Base-by-base conservation (phyloP, 345 rosid genomes). In the Salix viminalis region DNA sequence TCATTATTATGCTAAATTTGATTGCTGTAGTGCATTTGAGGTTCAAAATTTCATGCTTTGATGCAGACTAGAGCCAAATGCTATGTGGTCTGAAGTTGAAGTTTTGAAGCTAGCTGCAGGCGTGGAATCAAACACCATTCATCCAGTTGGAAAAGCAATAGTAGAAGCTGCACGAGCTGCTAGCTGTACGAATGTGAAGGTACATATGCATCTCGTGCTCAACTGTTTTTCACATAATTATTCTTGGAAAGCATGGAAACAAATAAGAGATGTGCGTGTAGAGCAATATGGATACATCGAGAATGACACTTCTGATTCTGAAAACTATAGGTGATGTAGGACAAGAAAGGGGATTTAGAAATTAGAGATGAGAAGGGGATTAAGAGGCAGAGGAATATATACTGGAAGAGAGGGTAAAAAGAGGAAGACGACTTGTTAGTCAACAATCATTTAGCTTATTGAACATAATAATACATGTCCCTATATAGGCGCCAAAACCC, bases 91-190 rank as follows among this genome's bases (percentile, higher is more conserved):
- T 60, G 93, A 91, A 82, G 84, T 60, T 82, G 97, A 95, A 85
- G 84, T 91, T 76, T 88, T 95, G 76, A 87, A 77, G 82, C 80
- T 95, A 80, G 99, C 99, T 75, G 96, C 99, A 79, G 91, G 87
- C 79, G 97, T 95, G 74, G 99, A 95, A 86, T 89, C 90, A 79
- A 91, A 93, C 83, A 95, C 97, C 19, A 68, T 91, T 78, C 99
- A 95, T 82, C 99, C 99, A 64, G 89, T 95, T 74, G 99, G 97
- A 64, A 95, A 93, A 88, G 99, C 97, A 23, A 93, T 95, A 52
- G 87, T 90, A 65, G 89, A 90, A 84, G 97, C 99, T 81, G 97
- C 97, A 46, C 85, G 69, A 75, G 79, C 87, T 87, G 84, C 28
- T 24, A 82, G 86, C 48, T 84, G 84, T 74, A 89, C 78, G 37